Evolutionary conservation across 2,329 filamentous ascomycete species (phyloP).

Genomic region (Rachicladosporium sp.): DNA sequence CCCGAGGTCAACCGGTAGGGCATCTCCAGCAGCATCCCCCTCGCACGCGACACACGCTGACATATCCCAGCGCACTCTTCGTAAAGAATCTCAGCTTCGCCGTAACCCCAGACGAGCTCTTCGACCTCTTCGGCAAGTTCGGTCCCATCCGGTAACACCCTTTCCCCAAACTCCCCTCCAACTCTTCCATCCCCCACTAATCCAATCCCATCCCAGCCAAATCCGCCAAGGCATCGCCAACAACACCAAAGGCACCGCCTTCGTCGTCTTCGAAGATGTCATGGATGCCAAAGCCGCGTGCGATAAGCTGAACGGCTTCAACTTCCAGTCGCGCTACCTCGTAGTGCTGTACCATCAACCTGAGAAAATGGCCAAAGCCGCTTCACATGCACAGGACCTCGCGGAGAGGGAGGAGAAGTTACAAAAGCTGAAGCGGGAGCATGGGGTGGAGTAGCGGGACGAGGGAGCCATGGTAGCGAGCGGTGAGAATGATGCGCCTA

Average conservation of each 20-base stretch:
- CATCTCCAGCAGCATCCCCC: slow-evolving; percentile 1
- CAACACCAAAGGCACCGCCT: slow-evolving; percentile 96
- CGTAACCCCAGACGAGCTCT: slow-evolving; percentile 94
- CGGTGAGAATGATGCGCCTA: slow-evolving; percentile 5
- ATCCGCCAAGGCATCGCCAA: slow-evolving; percentile 95
- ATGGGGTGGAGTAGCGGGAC: slow-evolving; percentile 78
- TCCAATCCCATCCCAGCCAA: slow-evolving; percentile 49
- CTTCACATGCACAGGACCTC: slow-evolving; percentile 58
- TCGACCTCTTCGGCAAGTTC: slow-evolving; percentile 97
- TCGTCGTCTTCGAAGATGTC: slow-evolving; percentile 98
- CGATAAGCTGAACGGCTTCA: slow-evolving; percentile 99
- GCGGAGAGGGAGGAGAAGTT: slow-evolving; percentile 90
- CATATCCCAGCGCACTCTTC: slow-evolving; percentile 74
- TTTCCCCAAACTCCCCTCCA: slow-evolving; percentile 5
- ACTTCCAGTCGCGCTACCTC: slow-evolving; percentile 98
- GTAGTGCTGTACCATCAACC: slow-evolving; percentile 73
- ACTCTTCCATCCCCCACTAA: slow-evolving; percentile 6
- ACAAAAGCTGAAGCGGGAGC: slow-evolving; percentile 94
- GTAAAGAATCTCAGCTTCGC: slow-evolving; percentile 99
- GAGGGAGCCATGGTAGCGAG: slow-evolving; percentile 17
- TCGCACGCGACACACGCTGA: slow-evolving; percentile 5
- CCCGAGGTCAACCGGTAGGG: slow-evolving; percentile 86
- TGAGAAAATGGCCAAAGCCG: slow-evolving; percentile 71
- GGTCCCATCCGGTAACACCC: slow-evolving; percentile 70
- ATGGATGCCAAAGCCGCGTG: slow-evolving; percentile 97